phyloP scores from a whole-genome alignment of 305 asterid genomes.

The Fraxinus angustifolia region DNA sequence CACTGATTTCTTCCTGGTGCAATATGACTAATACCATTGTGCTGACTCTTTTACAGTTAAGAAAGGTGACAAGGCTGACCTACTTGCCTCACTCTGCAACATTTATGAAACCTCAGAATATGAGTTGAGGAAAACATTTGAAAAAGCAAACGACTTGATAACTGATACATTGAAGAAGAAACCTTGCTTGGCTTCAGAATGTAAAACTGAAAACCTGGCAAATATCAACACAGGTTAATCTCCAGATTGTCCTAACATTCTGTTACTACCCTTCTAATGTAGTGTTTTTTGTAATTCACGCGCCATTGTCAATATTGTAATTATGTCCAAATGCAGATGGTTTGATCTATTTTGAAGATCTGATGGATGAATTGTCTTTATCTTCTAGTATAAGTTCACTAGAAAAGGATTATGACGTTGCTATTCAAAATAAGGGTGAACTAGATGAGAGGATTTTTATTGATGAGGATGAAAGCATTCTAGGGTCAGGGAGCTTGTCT shows the following conservation, averaged over 20 bases:
- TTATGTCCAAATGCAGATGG: conserved; percentile 58
- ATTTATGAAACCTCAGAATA: conserved; percentile 77
- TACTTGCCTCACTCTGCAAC: conserved; percentile 79
- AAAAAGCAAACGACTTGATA: conserved; percentile 60
- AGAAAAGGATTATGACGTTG: conserved; percentile 66
- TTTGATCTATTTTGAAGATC: conserved; percentile 66
- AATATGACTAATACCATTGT: conserved; percentile 9
- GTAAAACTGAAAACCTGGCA: conserved; percentile 51
- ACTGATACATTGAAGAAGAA: conserved; percentile 55
- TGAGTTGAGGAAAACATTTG: conserved; percentile 66
- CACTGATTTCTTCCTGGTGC: neutral
- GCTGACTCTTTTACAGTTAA: conserved; percentile 48
- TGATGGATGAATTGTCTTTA: conserved; percentile 67
- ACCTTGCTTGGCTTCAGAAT: conserved; percentile 61
- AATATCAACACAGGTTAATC: conserved; percentile 60
- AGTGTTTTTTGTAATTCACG: conserved; percentile 3
- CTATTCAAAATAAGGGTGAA: conserved; percentile 57
- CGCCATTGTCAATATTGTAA: conserved; percentile 12
- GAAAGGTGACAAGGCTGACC: conserved; percentile 71
- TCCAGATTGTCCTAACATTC: conserved; percentile 8
- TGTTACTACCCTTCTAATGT: conserved; percentile 1
- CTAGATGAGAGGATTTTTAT: conserved; percentile 85
- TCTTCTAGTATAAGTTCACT: conserved; percentile 51
- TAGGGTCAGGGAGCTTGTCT: conserved; percentile 77
- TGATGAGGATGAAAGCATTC: conserved; percentile 77